Conservation (phyloP, 1,284 basidiomycete species). For the Ceratobasidium sp. region DNA sequence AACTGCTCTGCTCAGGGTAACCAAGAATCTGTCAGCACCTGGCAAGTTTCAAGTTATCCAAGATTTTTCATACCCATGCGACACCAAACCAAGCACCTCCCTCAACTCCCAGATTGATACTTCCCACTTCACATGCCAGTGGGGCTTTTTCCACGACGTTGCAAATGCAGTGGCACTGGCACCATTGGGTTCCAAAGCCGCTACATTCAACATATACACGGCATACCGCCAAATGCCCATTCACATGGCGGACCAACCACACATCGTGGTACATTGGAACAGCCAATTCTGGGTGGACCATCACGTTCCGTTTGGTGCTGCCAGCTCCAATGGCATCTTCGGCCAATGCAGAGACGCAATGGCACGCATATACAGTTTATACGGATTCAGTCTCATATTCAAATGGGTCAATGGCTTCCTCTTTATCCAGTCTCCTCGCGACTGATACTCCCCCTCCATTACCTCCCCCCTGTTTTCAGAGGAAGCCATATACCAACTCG, state of each 20-base stretch:
- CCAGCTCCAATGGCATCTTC: slow-evolving; percentile 57
- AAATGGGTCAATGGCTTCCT: slow-evolving; percentile 61
- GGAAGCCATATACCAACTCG: slow-evolving; percentile 51
- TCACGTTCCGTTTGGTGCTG: slow-evolving; percentile 54
- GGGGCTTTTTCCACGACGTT: slow-evolving; percentile 52
- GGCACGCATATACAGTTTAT: slow-evolving; percentile 51
- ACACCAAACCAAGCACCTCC: background rate
- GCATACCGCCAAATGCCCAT: slow-evolving; percentile 58
- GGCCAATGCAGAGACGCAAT: slow-evolving; percentile 56
- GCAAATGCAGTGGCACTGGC: background rate
- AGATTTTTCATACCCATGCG: slow-evolving; percentile 57
- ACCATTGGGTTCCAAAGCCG: slow-evolving; percentile 53
- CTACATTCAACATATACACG: slow-evolving; percentile 57
- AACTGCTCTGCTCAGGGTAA: slow-evolving; percentile 56
- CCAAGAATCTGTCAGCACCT: slow-evolving; percentile 55
- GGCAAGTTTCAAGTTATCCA: slow-evolving; percentile 56
- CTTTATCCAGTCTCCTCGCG: slow-evolving; percentile 54
- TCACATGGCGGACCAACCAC: slow-evolving; percentile 53
- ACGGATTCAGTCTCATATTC: slow-evolving; percentile 55
- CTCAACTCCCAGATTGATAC: slow-evolving; percentile 50
- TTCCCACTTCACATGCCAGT: slow-evolving; percentile 55
- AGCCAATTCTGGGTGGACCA: slow-evolving; percentile 54
- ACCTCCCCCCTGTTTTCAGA: slow-evolving; percentile 2
- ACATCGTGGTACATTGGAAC: slow-evolving; percentile 53
- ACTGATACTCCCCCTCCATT: background rate